These are phyloP conservation scores for Puccinia brachypodii DNA, from an alignment of 1,284 basidiomycete genomes.

Conservation along the genomic window DNA sequence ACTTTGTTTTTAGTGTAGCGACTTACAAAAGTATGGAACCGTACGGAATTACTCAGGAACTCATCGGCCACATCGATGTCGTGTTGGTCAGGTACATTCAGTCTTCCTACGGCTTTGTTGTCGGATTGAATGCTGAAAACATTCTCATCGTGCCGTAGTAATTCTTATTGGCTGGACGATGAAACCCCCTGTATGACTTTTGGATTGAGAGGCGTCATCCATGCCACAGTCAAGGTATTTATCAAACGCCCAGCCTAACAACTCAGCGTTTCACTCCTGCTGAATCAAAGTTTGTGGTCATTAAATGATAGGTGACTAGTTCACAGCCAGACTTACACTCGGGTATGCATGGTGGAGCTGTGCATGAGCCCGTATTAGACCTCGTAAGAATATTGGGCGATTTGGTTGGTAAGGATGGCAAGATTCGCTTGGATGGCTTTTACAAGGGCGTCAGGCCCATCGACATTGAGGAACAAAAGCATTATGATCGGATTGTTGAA, in stretches of 20 bases:
- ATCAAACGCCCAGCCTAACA: conserved; percentile 52
- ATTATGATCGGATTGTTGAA: conserved; percentile 52
- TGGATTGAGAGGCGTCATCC: conserved; percentile 87
- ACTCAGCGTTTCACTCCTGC: background rate
- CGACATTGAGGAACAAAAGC: conserved; percentile 54
- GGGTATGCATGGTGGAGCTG: conserved; percentile 86
- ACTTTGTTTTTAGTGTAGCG: background rate
- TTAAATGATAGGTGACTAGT: conserved; percentile 51
- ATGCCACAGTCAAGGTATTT: conserved; percentile 70
- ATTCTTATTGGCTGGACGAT: conserved; percentile 96
- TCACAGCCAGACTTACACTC: conserved; percentile 75
- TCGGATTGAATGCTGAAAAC: background rate
- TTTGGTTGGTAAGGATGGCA: conserved; percentile 63
- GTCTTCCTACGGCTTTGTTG: background rate
- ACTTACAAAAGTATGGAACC: background rate
- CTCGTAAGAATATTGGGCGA: conserved; percentile 78
- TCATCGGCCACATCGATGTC: conserved; percentile 79
- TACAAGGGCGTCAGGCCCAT: conserved; percentile 63
- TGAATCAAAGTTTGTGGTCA: background rate
- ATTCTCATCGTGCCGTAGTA: conserved; percentile 59
- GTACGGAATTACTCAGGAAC: conserved; percentile 61
- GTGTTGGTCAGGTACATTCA: conserved; percentile 65
- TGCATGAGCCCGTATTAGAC: conserved; percentile 85
- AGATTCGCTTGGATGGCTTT: conserved; percentile 76
- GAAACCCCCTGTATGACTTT: conserved; percentile 93